Percentiles rank a stretch among this genome's conserved stretches.
These are phyloP conservation scores for Comarum palustre DNA, from an alignment of 306 rosid species.

Conservation along the genomic window DNA sequence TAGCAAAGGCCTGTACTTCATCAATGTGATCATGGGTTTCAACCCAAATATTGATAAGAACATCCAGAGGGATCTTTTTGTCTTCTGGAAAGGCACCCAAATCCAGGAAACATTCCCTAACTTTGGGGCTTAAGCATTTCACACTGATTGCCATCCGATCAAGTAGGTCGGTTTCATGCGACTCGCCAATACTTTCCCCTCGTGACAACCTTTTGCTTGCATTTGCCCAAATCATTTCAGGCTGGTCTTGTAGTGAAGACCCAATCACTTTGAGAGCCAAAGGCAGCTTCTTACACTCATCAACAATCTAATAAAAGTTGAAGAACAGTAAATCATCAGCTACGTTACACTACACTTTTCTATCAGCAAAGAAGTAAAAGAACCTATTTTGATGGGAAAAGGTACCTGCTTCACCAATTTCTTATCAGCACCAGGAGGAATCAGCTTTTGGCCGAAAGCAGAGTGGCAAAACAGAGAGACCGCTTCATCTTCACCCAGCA, in stretches of 20 bases:
- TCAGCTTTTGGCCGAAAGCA: slow-evolving; percentile 74
- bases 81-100: slow-evolving; percentile 84
- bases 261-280: slow-evolving; percentile 93
- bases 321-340: slow-evolving; percentile 9
- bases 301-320: slow-evolving; percentile 47
- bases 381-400: neutral
- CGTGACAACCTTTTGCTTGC: slow-evolving; percentile 66
- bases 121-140: slow-evolving; percentile 42
- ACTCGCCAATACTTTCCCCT: slow-evolving; percentile 70
- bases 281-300: slow-evolving; percentile 84
- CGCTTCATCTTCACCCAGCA: slow-evolving; percentile 65
- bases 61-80: slow-evolving; percentile 75
- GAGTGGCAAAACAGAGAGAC: slow-evolving; percentile 76
- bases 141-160: slow-evolving; percentile 69
- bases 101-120: slow-evolving; percentile 79
- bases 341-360: neutral
- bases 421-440: slow-evolving; percentile 53
- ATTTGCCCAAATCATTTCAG: slow-evolving; percentile 68
- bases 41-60: slow-evolving; percentile 79
- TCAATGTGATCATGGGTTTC: slow-evolving; percentile 64
- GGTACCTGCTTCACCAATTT: slow-evolving; percentile 77
- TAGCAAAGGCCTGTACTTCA: slow-evolving; percentile 65
- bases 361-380: neutral
- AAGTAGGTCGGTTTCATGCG: slow-evolving; percentile 58
- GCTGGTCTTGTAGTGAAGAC: slow-evolving; percentile 65